Evolutionary conservation across 805 yeast genomes (phyloP), one percentile per base, ranked within the genome.

Genomic region (Yarrowia deformans): DNA sequence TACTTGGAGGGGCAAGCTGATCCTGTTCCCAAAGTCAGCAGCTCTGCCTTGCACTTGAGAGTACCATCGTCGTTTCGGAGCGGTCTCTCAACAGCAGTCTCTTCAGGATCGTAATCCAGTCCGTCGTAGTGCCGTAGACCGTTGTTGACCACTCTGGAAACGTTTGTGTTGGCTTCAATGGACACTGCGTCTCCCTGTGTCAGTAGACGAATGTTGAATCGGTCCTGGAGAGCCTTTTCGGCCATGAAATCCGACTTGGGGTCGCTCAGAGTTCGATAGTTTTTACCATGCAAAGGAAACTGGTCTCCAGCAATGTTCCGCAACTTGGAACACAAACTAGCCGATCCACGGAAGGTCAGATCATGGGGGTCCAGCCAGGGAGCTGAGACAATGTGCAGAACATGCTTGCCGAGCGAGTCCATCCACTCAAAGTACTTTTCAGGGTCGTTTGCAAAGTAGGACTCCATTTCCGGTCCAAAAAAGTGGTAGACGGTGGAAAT

Each of bases 21-120:
- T 0, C 98, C 98, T 0, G 99, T 95, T 3, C 99, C 99, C 8
- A 94, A 78, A 0, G 97, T 89, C 10, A 90, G 81, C 0, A 89
- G 79, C 74, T 91, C 92, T 1, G 78, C 75, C 7, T 16, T n/a
- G 19, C 42, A 9, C 43, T 60, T 60, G 52, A 60, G 50, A 19
- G 48, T 43, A 1, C 42, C 66, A 13, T 32, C 49, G 7, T 55
- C 46, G 42, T n/a, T 6, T 34, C 56, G 8, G 7, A 37, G 18
- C 1, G 60, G 60, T 54, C 60, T 6, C 1, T 54, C 60, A 14
- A 54, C 60, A 8, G 16, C 18, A 13, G 35, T 54, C 2, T 19
- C 34, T 16, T 54, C 60, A 8, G 45, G 13, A 14, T 8, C 19
- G 32, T 60, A 40, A 6, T 45, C 66, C 32, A 60, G 42, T 8